Base-by-base conservation (phyloP, 2,329 filamentous ascomycete species). In the Ceratocystiopsis sp. region DNA sequence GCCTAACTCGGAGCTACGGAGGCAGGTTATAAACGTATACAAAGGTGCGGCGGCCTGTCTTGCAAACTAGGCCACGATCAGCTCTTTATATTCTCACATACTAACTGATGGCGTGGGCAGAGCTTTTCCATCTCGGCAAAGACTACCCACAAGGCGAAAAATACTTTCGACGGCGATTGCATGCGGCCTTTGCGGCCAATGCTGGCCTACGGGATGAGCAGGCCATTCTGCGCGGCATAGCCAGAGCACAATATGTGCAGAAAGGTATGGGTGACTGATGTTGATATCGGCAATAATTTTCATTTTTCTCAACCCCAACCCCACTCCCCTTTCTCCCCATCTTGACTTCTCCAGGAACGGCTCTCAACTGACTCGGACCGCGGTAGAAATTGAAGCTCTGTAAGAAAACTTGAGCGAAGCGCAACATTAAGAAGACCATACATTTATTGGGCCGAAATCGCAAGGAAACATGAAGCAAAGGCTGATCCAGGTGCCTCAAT, bases 371-470 rank as follows among this genome's bases (percentile, higher is more conserved):
- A 29, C 25, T 29, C 25, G 25, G 25, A 29, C 25, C 34, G 15
- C 5, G 7, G 9, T 50, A 91, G 89, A 95, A 59, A 84, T 96
- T 47, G 87, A 95, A 63, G 80, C 86, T 16, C 59, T 96, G 84
- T 95, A 69, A 74, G 84, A 29, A 7, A 9, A 29, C 10, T 8
- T 8, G 6, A 6, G 4, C 6, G 19, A 4, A 7, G 25, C 25
- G 10, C 25, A 4, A 29, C 25, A 29, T 21, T 2, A 10, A 10
- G 10, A 29, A 10, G 25, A 29, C 10, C 5, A 29, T 29, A 11
- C 10, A 29, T 29, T 29, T 29, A 4, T 7, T 29, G 25, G 9
- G 9, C 9, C 9, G 2, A 29, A 9, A 11, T 29, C 25, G 6
- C 2, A 29, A 29, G 2, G 25, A 8, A 29, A 11, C 6, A 29